phyloP scores from a whole-genome alignment of 139 green algal species.

The Closterium sp. region DNA sequence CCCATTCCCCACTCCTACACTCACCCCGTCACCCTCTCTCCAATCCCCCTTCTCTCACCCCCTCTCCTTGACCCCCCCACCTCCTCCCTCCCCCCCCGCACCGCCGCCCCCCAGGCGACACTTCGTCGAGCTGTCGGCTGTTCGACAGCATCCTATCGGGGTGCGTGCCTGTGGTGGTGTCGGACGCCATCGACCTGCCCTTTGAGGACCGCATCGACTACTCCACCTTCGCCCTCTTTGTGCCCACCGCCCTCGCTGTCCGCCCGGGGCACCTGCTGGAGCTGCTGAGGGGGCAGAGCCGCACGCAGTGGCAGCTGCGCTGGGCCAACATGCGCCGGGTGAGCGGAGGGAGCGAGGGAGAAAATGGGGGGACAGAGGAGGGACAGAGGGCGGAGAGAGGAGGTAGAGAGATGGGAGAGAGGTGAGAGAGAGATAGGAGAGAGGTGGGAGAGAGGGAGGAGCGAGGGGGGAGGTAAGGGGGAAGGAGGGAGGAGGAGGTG shows the following conservation, averaged over 20 bases:
- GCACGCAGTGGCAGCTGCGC: slow-evolving; percentile 11
- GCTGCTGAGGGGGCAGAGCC: slow-evolving; percentile 18
- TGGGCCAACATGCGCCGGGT: background rate
- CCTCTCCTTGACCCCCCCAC: background rate
- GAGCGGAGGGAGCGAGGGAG: background rate
- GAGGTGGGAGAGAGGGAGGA: background rate
- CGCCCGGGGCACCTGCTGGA: slow-evolving; percentile 21
- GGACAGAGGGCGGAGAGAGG: too few relatives aligned
- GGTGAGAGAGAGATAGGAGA: background rate
- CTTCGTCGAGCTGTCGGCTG: slow-evolving; percentile 31
- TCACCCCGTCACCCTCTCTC: background rate
- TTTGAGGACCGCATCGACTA: slow-evolving; percentile 46
- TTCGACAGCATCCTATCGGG: slow-evolving; percentile 38
- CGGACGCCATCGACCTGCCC: slow-evolving; percentile 35
- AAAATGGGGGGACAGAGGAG: background rate
- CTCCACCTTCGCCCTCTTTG: slow-evolving; percentile 34
- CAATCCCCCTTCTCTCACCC: background rate
- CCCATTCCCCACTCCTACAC: too few relatives aligned
- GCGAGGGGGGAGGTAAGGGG: background rate
- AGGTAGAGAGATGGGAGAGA: background rate
- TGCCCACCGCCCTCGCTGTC: slow-evolving; percentile 21
- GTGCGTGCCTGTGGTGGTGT: slow-evolving; percentile 44
- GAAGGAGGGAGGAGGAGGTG: background rate
- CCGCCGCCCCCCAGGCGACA: slow-evolving; percentile 34
- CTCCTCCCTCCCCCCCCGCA: background rate